These are phyloP conservation scores for Tulasnella sp. DNA, from an alignment of 768 basidiomycete genomes.

Conservation along the genomic window DNA sequence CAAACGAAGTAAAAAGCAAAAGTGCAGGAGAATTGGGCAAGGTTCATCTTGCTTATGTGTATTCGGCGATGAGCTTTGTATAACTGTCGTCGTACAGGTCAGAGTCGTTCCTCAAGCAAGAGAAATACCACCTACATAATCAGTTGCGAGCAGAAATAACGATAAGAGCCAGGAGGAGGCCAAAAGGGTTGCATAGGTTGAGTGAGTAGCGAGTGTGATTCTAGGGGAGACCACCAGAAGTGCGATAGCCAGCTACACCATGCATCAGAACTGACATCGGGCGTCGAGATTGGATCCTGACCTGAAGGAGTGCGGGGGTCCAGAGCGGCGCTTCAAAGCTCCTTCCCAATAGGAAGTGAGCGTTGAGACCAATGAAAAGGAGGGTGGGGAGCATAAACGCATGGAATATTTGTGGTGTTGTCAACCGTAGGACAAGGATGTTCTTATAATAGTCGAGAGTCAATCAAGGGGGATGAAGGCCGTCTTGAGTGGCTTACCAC, in stretches of 20 bases:
- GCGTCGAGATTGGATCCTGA: background rate
- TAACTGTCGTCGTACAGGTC: background rate
- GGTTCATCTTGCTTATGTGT: background rate
- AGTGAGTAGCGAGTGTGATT: background rate
- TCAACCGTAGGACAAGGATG: background rate
- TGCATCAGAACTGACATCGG: background rate
- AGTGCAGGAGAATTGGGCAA: background rate
- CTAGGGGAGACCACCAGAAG: background rate
- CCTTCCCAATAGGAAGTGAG: background rate
- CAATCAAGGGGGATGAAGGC: background rate
- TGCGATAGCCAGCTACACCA: background rate
- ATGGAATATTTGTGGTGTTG: background rate
- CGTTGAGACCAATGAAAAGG: background rate
- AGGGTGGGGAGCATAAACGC: background rate
- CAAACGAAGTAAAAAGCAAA: background rate
- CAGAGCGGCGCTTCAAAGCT: background rate
- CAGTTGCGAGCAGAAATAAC: background rate
- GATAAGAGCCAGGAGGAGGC: background rate
- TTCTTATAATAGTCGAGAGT: background rate
- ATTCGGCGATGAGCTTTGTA: background rate
- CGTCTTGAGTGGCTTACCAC: background rate
- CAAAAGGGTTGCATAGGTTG: background rate
- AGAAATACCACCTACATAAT: background rate
- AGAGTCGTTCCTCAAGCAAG: background rate
- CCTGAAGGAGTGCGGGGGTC: background rate